A percentile compares a stretch with the other conserved stretches of the same genome.
phyloP scores from a whole-genome alignment of 306 rosid species.

The Urtica urens region DNA sequence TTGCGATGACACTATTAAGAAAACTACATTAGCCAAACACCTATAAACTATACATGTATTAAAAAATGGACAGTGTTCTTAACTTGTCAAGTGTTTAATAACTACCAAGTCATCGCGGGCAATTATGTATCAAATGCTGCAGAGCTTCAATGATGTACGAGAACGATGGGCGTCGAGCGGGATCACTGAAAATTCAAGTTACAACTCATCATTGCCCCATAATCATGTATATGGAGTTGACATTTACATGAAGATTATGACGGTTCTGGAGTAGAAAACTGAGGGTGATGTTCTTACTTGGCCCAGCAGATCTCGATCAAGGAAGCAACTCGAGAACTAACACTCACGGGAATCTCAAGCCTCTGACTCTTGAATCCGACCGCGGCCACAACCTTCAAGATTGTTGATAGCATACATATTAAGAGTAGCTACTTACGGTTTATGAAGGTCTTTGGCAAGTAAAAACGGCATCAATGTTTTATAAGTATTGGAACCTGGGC shows the following conservation, averaged over 20 bases:
- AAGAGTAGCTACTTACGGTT: too few species aligned
- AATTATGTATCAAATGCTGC: background rate
- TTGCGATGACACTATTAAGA: too few species aligned
- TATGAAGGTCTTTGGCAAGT: too few species aligned
- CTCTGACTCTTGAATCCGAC: conserved; percentile 3
- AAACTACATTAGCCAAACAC: too few species aligned
- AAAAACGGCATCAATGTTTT: too few species aligned
- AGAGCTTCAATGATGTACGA: conserved; percentile 6
- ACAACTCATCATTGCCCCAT: background rate
- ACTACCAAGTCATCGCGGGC: background rate
- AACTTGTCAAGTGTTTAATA: too few species aligned
- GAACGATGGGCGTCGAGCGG: conserved; percentile 7
- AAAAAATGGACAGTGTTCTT: too few species aligned
- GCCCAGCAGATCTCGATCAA: conserved; percentile 14
- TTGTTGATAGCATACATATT: too few species aligned
- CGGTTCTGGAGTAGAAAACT: background rate
- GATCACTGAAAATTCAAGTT: background rate
- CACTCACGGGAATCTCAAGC: background rate
- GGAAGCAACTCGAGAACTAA: conserved; percentile 2
- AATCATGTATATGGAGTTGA: background rate
- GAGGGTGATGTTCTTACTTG: background rate
- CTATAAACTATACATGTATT: too few species aligned
- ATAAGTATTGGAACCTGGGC: background rate
- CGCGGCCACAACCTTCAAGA: conserved; percentile 8
- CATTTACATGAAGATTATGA: background rate